Percentiles rank a stretch among this genome's conserved stretches.
Evolutionary conservation across 2,329 filamentous ascomycete species (phyloP).

Genomic region (Colletotrichum melonis): DNA sequence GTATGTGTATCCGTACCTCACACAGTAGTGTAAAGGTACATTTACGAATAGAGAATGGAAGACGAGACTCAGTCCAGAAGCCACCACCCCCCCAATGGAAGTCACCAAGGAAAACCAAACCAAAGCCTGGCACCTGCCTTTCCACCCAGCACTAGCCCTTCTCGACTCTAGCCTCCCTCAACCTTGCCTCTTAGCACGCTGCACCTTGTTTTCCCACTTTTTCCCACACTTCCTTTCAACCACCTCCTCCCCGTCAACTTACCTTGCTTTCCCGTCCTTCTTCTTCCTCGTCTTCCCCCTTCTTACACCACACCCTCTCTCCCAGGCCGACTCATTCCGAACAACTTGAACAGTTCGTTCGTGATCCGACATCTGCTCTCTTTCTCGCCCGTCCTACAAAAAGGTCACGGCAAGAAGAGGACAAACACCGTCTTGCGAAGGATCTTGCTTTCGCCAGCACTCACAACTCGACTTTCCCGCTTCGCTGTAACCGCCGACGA

Average conservation of each 20-base stretch:
- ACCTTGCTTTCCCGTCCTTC: conserved; percentile 10
- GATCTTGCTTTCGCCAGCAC: neutral
- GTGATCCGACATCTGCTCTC: neutral
- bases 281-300: conserved; percentile 33
- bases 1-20: too few species aligned
- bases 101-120: neutral
- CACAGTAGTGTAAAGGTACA: too few species aligned
- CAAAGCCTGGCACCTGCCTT: conserved; percentile 11
- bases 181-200: conserved; percentile 8
- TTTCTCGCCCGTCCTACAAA: neutral
- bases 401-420: conserved; percentile 13
- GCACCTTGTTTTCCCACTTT: conserved; percentile 30
- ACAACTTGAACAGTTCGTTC: neutral
- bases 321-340: conserved; percentile 25
- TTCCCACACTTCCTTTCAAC: conserved; percentile 31
- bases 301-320: conserved; percentile 25
- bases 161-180: conserved; percentile 3
- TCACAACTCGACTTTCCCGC: neutral
- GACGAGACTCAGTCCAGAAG: neutral
- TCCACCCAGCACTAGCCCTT: conserved; percentile 13
- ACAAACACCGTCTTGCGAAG: conserved; percentile 10
- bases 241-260: conserved; percentile 22
- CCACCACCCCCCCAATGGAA: neutral
- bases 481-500: conserved; percentile 21
- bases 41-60: neutral